Base-by-base conservation (phyloP, 331 rosid genomes). In the Arachis monticola region DNA sequence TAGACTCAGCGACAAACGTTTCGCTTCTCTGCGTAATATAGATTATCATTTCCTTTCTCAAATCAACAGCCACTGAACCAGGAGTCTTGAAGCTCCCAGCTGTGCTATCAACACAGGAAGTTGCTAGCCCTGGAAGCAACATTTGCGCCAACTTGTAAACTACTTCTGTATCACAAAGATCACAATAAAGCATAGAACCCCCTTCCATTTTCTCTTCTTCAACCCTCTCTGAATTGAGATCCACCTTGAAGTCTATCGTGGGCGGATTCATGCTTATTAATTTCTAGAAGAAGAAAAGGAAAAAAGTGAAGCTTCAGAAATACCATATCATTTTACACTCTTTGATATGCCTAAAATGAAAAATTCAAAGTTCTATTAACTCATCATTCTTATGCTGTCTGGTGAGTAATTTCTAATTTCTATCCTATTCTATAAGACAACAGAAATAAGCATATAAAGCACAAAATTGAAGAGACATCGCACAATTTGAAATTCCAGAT, bases 41-140 rank as follows among this genome's bases (percentile, higher is more conserved):
- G 1, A 89, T 94, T 52, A 85, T 85, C 96, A 93, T 85, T 83
- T 91, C 98, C 84, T 87, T 91, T 73, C 98, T 84, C 58, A 88
- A 46, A 56, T 88, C 96, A 42, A 73, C 88, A 5, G 97, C 96
- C 56, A 93, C 88, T 0, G 94, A 73, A 58, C 87, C 94, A 3
- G 98, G 94, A 35, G 79, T 79, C 63, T 69, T 81, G 81, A 93
- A 93, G 47, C 66, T 92, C 46, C 98, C 98, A 3, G 92, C 71
- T 2, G 98, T 89, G 77, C 80, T 86, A 77, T 91, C 98, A 69
- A 93, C 91, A 78, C 94, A 89, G 2, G 98, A 90, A 32, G 91
- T 80, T 40, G 86, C 91, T 75, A 93, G 76, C 61, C 94, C 97
- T 3, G 96, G 96, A 77, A 91, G 83, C 75, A 91, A 82, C 80